Percentiles rank a stretch among this genome's conserved stretches.
phyloP scores from a whole-genome alignment of 2,329 filamentous ascomycete species.

The Colletotrichum tanaceti region DNA sequence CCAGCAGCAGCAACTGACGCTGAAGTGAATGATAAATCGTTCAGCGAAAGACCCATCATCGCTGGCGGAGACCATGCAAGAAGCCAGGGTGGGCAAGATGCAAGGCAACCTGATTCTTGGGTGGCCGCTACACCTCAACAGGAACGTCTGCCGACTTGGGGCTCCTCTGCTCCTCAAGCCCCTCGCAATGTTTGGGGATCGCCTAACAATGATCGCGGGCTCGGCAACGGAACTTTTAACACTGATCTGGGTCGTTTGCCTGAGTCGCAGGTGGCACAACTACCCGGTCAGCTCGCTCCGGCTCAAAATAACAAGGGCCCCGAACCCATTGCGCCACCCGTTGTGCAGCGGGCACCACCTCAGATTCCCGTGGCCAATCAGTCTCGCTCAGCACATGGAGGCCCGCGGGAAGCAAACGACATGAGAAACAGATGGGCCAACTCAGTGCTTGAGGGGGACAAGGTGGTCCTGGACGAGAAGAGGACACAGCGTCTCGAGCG shows the following conservation, averaged over 20 bases:
- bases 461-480: slow-evolving; percentile 55
- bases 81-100: slow-evolving; percentile 40
- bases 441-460: slow-evolving; percentile 60
- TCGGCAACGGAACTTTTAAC: slow-evolving; percentile 83
- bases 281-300: slow-evolving; percentile 44
- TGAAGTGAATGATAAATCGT: slow-evolving; percentile 24
- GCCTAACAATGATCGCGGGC: slow-evolving; percentile 75
- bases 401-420: slow-evolving; percentile 33
- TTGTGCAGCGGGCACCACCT: slow-evolving; percentile 35
- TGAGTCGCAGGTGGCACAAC: slow-evolving; percentile 49
- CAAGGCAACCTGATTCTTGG: slow-evolving; percentile 44
- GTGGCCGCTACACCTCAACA: slow-evolving; percentile 46
- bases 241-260: slow-evolving; percentile 66
- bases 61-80: slow-evolving; percentile 33
- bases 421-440: slow-evolving; percentile 55
- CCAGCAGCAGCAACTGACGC: slow-evolving; percentile 10
- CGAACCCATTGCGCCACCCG: slow-evolving; percentile 58
- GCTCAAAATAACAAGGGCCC: slow-evolving; percentile 52
- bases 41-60: slow-evolving; percentile 22
- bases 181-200: slow-evolving; percentile 79
- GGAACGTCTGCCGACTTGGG: slow-evolving; percentile 66
- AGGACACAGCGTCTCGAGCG: slow-evolving; percentile 55
- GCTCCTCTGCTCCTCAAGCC: slow-evolving; percentile 55
- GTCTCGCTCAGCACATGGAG: slow-evolving; percentile 16
- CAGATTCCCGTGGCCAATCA: slow-evolving; percentile 31